These are phyloP conservation scores for Gentiana dahurica DNA, from an alignment of 257 asterid genomes.

Conservation along the genomic window DNA sequence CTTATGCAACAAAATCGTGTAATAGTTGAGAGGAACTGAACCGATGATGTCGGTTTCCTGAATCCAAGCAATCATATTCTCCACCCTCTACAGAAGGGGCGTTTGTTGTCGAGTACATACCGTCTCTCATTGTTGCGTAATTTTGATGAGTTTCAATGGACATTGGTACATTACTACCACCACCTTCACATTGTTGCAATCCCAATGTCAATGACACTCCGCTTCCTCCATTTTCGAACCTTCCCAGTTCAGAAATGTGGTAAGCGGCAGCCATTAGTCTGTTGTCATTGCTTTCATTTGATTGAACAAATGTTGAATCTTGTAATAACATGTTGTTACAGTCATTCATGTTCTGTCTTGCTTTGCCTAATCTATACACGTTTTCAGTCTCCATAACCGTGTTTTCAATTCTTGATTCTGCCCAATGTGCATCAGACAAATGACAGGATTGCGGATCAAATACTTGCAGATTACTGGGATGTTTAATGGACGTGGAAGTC, in stretches of 20 bases:
- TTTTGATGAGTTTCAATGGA: constrained; percentile 23
- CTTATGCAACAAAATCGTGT: constrained; percentile 36
- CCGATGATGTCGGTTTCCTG: constrained; percentile 36
- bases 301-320: constrained; percentile 8
- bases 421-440: constrained; percentile 29
- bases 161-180: constrained; percentile 36
- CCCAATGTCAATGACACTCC: constrained; percentile 73
- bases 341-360: constrained; percentile 14
- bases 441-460: constrained; percentile 32
- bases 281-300: constrained; percentile 4
- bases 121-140: constrained; percentile 37
- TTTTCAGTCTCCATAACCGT: constrained; percentile 16
- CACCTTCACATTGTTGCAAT: constrained; percentile 62
- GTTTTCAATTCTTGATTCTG: constrained; percentile 27
- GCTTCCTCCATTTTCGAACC: constrained; percentile 29
- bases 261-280: constrained; percentile 20
- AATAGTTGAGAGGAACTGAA: constrained; percentile 35
- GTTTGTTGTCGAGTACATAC: constrained; percentile 21
- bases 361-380: constrained; percentile 20
- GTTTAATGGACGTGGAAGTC: constrained; percentile 21
- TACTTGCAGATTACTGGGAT: constrained; percentile 14
- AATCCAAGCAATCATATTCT: constrained; percentile 47
- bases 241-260: constrained; percentile 49
- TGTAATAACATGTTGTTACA: constrained; percentile 7
- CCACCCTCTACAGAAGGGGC: constrained; percentile 34